phyloP scores from a whole-genome alignment of 495 filamentous ascomycete genomes.

The Lophiostoma macrostomum region DNA sequence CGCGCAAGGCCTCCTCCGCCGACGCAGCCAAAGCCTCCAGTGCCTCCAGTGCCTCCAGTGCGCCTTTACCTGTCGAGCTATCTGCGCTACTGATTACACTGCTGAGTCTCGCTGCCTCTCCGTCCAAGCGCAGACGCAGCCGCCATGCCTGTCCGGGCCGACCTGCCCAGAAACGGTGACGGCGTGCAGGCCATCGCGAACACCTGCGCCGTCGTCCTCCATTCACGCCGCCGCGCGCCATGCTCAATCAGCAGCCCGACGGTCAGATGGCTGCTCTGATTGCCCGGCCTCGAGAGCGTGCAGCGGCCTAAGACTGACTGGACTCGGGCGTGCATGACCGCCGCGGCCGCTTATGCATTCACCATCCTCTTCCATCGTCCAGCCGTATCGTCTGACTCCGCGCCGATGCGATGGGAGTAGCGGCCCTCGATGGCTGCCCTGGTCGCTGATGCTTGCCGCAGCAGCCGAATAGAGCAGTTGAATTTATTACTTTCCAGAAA shows the following conservation, averaged over 20 bases:
- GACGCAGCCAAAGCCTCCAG: too few species aligned
- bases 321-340: slow-evolving; percentile 21
- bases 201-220: slow-evolving; percentile 12
- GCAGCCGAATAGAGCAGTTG: slow-evolving; percentile 25
- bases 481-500: slow-evolving; percentile 18
- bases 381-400: slow-evolving; percentile 35
- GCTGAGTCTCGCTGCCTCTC: too few species aligned
- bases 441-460: slow-evolving; percentile 30
- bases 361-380: slow-evolving; percentile 25
- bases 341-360: slow-evolving; percentile 29
- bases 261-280: slow-evolving; percentile 11
- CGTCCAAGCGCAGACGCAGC: neutral
- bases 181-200: slow-evolving; percentile 23
- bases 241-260: slow-evolving; percentile 27
- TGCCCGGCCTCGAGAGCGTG: slow-evolving; percentile 11
- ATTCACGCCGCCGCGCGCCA: slow-evolving; percentile 10
- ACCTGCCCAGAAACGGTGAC: slow-evolving; percentile 23
- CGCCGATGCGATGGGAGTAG: neutral
- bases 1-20: too few species aligned
- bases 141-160: neutral
- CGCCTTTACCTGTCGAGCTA: too few species aligned
- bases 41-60: too few species aligned
- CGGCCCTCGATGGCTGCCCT: neutral
- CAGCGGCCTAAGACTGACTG: slow-evolving; percentile 15
- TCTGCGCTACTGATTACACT: too few species aligned